Evolutionary conservation across 2,329 filamentous ascomycete genomes (phyloP).

Genomic region (Verticillium zaregamsianum): DNA sequence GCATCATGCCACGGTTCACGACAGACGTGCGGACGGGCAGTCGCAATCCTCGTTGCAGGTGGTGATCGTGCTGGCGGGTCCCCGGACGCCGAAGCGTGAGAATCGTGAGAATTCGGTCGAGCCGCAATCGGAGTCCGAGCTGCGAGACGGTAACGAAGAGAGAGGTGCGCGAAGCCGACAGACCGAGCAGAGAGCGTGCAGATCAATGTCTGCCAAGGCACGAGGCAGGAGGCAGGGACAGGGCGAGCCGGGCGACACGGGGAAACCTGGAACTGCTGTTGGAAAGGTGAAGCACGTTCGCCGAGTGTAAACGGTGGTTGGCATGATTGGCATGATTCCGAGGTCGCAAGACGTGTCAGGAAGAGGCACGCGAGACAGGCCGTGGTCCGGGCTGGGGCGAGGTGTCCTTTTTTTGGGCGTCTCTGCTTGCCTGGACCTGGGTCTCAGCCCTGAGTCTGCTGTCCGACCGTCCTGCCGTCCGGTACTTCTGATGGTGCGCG

Average conservation of each 20-base stretch:
- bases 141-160: not conserved
- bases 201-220: not conserved
- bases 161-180: not conserved
- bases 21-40: not conserved
- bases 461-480: not conserved
- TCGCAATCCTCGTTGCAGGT: not conserved
- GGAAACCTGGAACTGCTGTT: not conserved
- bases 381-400: not conserved
- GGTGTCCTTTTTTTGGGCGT: not conserved
- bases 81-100: not conserved
- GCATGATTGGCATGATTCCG: not conserved
- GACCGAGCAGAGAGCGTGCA: not conserved
- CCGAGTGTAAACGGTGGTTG: not conserved
- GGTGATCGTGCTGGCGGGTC: not conserved
- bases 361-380: not conserved
- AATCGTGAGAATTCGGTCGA: not conserved
- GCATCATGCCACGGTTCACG: not conserved
- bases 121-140: not conserved
- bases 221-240: not conserved
- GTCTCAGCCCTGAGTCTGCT: not conserved
- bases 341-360: not conserved
- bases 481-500: not conserved
- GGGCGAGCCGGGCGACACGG: not conserved
- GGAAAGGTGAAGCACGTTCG: not conserved
- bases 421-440: not conserved